Conservation (phyloP, 73 alveolate genomes). For the Paramecium octaurelia region DNA sequence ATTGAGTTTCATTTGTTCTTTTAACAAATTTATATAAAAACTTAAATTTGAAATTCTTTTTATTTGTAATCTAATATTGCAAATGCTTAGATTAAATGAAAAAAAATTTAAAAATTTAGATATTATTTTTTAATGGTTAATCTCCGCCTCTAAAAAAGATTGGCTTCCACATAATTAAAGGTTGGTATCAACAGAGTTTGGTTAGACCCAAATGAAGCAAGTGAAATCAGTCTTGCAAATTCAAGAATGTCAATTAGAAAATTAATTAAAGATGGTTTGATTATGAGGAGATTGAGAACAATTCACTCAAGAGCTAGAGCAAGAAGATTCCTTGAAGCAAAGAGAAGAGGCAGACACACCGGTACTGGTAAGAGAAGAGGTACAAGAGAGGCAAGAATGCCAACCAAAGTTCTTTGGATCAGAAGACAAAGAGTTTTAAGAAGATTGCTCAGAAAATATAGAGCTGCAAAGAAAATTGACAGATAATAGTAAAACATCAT, state of each 20-base stretch:
- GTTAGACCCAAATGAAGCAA: constrained; percentile 98
- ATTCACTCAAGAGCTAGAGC: constrained; percentile 97
- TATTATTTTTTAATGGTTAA: constrained; percentile 75
- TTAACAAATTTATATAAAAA: not conserved
- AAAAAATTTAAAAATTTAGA: constrained; percentile 35
- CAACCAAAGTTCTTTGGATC: constrained; percentile 95
- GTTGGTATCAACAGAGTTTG: constrained; percentile 94
- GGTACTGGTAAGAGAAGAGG: constrained; percentile 98
- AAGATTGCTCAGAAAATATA: constrained; percentile 95
- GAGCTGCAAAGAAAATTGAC: constrained; percentile 96
- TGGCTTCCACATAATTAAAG: constrained; percentile 91
- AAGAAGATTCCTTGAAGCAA: constrained; percentile 81
- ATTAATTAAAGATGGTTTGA: constrained; percentile 94
- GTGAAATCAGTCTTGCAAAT: constrained; percentile 94
- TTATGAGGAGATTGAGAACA: constrained; percentile 92
- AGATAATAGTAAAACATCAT: constrained; percentile 72
- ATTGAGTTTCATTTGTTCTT: not conserved
- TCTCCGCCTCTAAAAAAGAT: constrained; percentile 85
- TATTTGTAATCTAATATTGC: not conserved
- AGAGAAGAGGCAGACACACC: constrained; percentile 94
- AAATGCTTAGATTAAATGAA: not conserved
- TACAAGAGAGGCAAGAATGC: constrained; percentile 98
- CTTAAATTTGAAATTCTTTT: not conserved
- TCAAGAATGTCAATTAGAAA: constrained; percentile 90
- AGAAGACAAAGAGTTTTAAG: constrained; percentile 98